Evolutionary conservation across 2,329 filamentous ascomycete genomes (phyloP), one percentile per base, ranked within the genome.

Genomic region (Simplicillium sp.): DNA sequence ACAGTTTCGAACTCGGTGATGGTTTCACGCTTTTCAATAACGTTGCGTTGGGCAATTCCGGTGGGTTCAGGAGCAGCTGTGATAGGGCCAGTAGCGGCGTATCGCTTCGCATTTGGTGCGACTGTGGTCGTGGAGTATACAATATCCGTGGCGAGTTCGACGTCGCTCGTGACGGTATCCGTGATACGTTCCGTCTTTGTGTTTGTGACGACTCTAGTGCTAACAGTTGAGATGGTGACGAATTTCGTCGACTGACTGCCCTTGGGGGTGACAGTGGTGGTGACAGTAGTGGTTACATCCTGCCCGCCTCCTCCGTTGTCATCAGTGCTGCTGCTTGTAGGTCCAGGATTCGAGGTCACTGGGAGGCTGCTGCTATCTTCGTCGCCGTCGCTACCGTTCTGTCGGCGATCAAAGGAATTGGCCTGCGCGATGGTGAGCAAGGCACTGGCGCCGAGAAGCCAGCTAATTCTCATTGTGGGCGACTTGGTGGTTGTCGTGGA

Each of bases 1-100:
- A 60, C 53, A 8, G 60, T 62, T n/a, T 40, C 42, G 16, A 46
- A 41, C 13, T 49, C 50, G 11, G 59, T 43, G 13, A 59, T 59
- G 2, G 46, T 52, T 40, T 62, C 60, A n/a, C 31, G 41, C 33
- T 37, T 38, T 29, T 14, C 35, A 33, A 31, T 36, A 13, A 35
- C 39, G 42, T 31, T 32, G 35, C 7, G 18, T 13, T 36, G 36
- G 28, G 29, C 13, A 6, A 38, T 16, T 4, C 44, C 1, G 29
- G 31, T 39, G 5, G 16, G 15, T 28, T 16, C 6, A 11, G 42
- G 28, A 25, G 35, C 17, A 15, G 32, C 35, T 11, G 28, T 14
- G 12, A 29, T 17, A n/a, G 40, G 15, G 20, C 17, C 25, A 17
- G 38, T 9, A 25, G 20, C 6, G 9, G 20, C 20, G 9, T 25